Evolutionary conservation across 169 alveolate species (phyloP), one percentile per base, ranked within the genome.

Genomic region (Eimeria praecox): DNA sequence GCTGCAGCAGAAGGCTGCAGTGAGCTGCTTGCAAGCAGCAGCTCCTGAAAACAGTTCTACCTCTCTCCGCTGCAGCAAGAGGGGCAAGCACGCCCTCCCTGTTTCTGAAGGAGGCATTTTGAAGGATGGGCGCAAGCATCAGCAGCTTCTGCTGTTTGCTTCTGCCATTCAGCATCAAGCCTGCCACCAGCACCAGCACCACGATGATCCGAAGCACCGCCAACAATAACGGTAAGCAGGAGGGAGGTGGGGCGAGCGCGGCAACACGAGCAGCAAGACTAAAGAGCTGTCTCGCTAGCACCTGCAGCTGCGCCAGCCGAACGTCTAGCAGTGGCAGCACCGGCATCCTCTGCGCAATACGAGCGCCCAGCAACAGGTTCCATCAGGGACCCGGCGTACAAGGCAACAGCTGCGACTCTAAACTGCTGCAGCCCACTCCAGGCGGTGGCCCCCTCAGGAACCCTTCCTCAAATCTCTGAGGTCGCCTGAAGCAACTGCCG

Each of bases 401-500:
- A 22, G 56, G 44, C 78, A 35, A 2, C n/a, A 20, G 64, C 78
- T 59, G 33, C 22, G 64, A 49, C 83, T 62, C 92, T 54, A 33
- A 16, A 77, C 92, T 12, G 33, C 78, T 56, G 92, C 92, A 85
- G 92, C 59, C 82, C 42, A 38, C 62, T 62, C 46, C 83, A 87
- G 40, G 66, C 44, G 9, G 12, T 38, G 54, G 83, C 46, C 82
- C 35, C 5, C n/a, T 9, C 20, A 14, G 22, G n/a, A 33, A 44
- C 80, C 54, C 83, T 87, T 46, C 82, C 22, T 18, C 82, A 38
- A 42, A 80, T 33, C 24, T 22, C 46, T 24, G 44, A 59, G 82
- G 93, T 24, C 69, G 46, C 64, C 66, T 62, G 64, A 44, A 24
- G 83, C 64, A 20, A 54, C 33, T 85, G 30, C 35, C 35, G 93